phyloP scores from a whole-genome alignment of 2,329 filamentous ascomycete genomes.

The Exophiala xenobiotica region DNA sequence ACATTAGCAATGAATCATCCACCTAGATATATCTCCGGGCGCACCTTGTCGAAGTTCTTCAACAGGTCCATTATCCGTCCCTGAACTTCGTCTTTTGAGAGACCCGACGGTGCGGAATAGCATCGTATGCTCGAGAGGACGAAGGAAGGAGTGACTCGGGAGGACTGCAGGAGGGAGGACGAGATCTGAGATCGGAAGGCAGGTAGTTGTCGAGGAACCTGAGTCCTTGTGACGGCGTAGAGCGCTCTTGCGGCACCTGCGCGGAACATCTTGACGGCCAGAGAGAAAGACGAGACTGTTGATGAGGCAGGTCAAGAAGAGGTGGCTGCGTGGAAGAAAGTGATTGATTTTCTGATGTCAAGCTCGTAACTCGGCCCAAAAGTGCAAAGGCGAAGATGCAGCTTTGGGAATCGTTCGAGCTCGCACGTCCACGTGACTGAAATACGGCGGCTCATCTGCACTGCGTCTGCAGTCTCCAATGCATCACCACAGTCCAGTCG shows the following conservation, averaged over 20 bases:
- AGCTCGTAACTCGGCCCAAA: conserved; percentile 8
- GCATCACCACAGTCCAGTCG: conserved; percentile 39
- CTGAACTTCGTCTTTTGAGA: conserved; percentile 82
- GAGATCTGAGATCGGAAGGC: conserved; percentile 59
- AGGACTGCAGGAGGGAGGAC: conserved; percentile 61
- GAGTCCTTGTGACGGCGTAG: conserved; percentile 52
- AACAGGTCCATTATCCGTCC: conserved; percentile 88
- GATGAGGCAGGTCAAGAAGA: conserved; percentile 13
- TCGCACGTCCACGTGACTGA: neutral
- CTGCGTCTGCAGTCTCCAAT: no score
- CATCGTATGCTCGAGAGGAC: conserved; percentile 70
- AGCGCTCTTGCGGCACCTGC: conserved; percentile 78
- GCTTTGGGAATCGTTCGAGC: neutral
- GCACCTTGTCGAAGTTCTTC: conserved; percentile 95
- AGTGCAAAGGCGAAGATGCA: conserved; percentile 2
- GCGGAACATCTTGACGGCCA: conserved; percentile 73
- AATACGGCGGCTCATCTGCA: neutral
- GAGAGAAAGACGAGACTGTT: conserved; percentile 8
- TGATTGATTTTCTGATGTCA: conserved; percentile 13
- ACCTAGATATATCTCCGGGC: conserved; percentile 32
- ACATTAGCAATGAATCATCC: conserved; percentile 27
- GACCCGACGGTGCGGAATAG: conserved; percentile 79
- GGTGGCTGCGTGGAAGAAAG: conserved; percentile 24
- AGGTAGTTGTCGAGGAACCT: conserved; percentile 52
- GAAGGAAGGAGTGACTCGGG: conserved; percentile 61